A percentile compares a stretch with the other conserved stretches of the same genome.
phyloP scores from a whole-genome alignment of 2,329 filamentous ascomycete genomes.

The Acephala macrosclerotiorum region DNA sequence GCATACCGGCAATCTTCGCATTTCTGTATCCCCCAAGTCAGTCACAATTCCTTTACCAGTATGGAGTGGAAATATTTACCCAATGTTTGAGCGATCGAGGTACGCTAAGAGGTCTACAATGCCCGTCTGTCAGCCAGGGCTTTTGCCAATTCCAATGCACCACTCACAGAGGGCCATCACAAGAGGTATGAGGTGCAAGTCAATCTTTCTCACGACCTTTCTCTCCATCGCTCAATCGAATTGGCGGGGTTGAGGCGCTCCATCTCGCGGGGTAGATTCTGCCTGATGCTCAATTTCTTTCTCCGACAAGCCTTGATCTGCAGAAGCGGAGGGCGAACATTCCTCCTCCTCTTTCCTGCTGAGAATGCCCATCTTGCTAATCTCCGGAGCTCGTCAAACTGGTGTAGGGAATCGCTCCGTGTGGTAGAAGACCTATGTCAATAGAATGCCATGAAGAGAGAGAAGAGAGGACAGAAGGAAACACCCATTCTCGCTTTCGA shows the following conservation, averaged over 20 bases:
- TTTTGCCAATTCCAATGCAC: neutral
- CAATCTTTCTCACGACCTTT: slow-evolving; percentile 62
- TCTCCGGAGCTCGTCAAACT: neutral
- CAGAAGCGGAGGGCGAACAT: neutral
- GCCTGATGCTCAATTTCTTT: slow-evolving; percentile 5
- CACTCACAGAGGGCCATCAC: slow-evolving; percentile 35
- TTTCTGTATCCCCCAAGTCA: slow-evolving; percentile 47
- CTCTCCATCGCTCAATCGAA: slow-evolving; percentile 49
- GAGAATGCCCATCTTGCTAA: neutral
- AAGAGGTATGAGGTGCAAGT: slow-evolving; percentile 59
- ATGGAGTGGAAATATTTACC: slow-evolving; percentile 39
- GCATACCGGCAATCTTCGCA: slow-evolving; percentile 61
- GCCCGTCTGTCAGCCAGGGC: neutral
- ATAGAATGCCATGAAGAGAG: neutral
- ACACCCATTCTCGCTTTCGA: neutral
- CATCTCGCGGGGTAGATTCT: neutral
- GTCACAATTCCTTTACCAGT: neutral
- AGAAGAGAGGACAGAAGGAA: neutral
- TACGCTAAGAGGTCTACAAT: slow-evolving; percentile 52
- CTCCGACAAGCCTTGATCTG: slow-evolving; percentile 9
- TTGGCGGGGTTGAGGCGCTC: slow-evolving; percentile 8
- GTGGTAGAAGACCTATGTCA: neutral
- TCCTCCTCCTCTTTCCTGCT: neutral
- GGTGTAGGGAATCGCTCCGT: neutral
- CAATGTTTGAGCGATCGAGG: slow-evolving; percentile 58